These are phyloP conservation scores for Hydnum rufescens DNA, from an alignment of 768 basidiomycete genomes.

Conservation along the genomic window DNA sequence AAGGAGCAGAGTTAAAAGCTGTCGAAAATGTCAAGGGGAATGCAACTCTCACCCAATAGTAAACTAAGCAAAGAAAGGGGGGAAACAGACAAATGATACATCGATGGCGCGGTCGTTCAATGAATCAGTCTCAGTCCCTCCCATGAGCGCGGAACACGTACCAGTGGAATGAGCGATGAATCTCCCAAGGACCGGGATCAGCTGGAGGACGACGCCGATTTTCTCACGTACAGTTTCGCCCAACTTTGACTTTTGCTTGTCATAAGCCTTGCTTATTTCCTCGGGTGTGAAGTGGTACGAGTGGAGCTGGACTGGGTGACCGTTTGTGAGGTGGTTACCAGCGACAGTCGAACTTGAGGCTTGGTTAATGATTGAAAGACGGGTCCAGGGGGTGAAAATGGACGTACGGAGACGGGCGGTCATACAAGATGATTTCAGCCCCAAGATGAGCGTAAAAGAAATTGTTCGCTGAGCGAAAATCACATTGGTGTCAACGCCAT, in stretches of 20 bases:
- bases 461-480: no score
- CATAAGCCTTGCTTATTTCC: not conserved
- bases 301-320: not conserved
- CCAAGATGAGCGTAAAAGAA: conserved; percentile 7
- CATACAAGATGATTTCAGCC: conserved; percentile 2
- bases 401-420: not conserved
- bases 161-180: not conserved
- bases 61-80: not conserved
- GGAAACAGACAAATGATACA: not conserved
- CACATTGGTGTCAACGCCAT: not conserved
- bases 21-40: no score
- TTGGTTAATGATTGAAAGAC: not conserved
- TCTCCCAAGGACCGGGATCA: not conserved
- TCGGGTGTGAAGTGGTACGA: not conserved
- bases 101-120: not conserved
- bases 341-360: not conserved
- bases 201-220: not conserved
- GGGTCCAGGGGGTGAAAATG: not conserved
- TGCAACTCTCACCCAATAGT: no score
- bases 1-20: not conserved
- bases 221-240: not conserved
- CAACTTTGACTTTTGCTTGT: not conserved
- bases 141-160: not conserved
- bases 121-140: not conserved
- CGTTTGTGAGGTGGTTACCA: not conserved